phyloP scores from a whole-genome alignment of 345 rosid species.

The Alliaria petiolata region DNA sequence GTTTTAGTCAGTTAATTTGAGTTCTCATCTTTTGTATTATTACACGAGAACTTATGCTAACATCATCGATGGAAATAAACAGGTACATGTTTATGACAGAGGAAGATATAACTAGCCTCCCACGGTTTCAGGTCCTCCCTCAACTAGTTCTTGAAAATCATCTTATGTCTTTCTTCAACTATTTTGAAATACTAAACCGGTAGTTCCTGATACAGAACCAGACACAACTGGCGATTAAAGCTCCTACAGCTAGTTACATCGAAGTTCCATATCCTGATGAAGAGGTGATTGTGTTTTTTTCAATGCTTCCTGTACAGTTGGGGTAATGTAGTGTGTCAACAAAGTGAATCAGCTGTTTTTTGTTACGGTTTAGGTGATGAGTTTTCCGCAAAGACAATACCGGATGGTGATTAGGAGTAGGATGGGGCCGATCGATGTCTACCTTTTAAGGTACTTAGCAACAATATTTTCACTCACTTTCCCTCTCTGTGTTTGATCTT shows the following conservation, averaged over 20 bases:
- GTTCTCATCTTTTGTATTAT: slow-evolving; percentile 1
- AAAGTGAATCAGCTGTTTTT: background rate
- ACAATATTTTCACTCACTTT: background rate
- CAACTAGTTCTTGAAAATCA: slow-evolving; percentile 9
- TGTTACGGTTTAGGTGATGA: slow-evolving; percentile 40
- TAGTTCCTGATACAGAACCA: slow-evolving; percentile 45
- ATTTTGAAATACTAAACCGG: background rate
- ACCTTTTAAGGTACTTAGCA: slow-evolving; percentile 50
- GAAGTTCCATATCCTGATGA: slow-evolving; percentile 81
- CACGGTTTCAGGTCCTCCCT: slow-evolving; percentile 58
- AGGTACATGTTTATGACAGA: slow-evolving; percentile 62
- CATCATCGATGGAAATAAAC: slow-evolving; percentile 9
- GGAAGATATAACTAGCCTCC: slow-evolving; percentile 55
- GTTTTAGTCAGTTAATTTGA: slow-evolving; percentile 26
- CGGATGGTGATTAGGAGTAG: slow-evolving; percentile 64
- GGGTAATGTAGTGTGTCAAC: background rate
- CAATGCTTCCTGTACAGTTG: background rate
- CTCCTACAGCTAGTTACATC: slow-evolving; percentile 65
- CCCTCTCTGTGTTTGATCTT: background rate
- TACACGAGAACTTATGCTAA: background rate
- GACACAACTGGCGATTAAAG: slow-evolving; percentile 59
- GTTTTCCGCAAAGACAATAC: slow-evolving; percentile 50
- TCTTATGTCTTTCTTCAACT: background rate
- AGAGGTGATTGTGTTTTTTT: slow-evolving; percentile 33
- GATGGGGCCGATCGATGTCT: slow-evolving; percentile 62